Conservation (phyloP, 345 rosid genomes). For the Gossypium ekmanianum region DNA sequence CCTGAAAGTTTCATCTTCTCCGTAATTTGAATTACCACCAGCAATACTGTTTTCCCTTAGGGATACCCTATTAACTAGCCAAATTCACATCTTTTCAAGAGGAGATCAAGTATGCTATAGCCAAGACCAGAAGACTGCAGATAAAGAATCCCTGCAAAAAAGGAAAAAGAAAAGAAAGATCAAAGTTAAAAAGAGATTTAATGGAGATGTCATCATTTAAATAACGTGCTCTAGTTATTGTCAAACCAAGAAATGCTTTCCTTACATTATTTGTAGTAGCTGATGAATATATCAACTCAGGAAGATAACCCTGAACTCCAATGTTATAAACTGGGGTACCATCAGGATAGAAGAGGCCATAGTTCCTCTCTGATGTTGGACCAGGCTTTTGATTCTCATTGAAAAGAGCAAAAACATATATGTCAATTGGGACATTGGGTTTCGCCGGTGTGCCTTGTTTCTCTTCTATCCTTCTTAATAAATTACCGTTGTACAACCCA, state of each 20-base stretch:
- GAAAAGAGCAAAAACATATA: slow-evolving; percentile 80
- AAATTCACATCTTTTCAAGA: not conserved
- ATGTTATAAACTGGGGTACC: slow-evolving; percentile 76
- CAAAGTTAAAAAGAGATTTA: not conserved
- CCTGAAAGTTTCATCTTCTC: not conserved
- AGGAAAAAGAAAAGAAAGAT: too few species aligned
- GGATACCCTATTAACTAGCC: not conserved
- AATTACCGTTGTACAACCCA: slow-evolving; percentile 60
- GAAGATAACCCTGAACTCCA: slow-evolving; percentile 64
- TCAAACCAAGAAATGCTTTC: not conserved
- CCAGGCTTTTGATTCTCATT: slow-evolving; percentile 89
- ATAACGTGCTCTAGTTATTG: not conserved
- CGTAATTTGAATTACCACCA: not conserved
- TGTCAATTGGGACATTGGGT: slow-evolving; percentile 61
- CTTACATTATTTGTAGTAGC: slow-evolving; percentile 43
- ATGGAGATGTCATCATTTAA: not conserved
- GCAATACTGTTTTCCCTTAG: not conserved
- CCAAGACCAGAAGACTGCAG: slow-evolving; percentile 14
- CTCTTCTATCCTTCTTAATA: slow-evolving; percentile 44
- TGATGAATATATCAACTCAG: slow-evolving; percentile 46
- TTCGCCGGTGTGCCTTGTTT: slow-evolving; percentile 77
- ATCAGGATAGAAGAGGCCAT: slow-evolving; percentile 78
- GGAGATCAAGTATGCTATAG: slow-evolving; percentile 3
- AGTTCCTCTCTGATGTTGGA: slow-evolving; percentile 85
- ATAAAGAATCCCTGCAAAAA: slow-evolving; percentile 4